phyloP scores from a whole-genome alignment of 495 filamentous ascomycete species.

The Letharia columbiana region DNA sequence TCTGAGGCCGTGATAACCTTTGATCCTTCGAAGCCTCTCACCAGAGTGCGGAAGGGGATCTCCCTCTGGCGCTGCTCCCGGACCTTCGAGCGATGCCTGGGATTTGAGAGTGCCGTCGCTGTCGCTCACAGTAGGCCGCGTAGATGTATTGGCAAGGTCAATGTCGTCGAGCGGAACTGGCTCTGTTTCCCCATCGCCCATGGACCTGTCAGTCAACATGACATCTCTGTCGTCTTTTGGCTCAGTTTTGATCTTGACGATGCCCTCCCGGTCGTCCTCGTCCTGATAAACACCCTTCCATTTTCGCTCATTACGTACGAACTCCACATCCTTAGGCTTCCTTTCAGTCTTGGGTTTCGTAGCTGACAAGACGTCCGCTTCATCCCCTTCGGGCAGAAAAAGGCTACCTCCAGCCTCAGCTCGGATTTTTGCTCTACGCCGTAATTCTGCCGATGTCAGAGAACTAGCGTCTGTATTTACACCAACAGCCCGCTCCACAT shows the following conservation, averaged over 20 bases:
- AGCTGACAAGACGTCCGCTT: conserved; percentile 2
- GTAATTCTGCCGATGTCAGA: conserved; percentile 37
- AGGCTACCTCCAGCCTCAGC: conserved; percentile 20
- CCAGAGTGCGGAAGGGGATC: background rate
- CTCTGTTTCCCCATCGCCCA: conserved; percentile 6
- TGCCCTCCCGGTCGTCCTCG: conserved; percentile 22
- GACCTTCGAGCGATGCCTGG: background rate
- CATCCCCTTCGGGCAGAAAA: conserved; percentile 19
- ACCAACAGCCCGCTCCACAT: conserved; percentile 41
- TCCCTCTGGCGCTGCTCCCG: background rate
- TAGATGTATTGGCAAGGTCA: background rate
- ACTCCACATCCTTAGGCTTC: conserved; percentile 29
- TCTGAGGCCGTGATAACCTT: background rate
- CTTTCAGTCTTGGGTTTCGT: conserved; percentile 13
- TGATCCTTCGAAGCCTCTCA: background rate
- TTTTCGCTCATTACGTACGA: conserved; percentile 23
- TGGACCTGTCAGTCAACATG: conserved; percentile 31
- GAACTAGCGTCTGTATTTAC: conserved; percentile 47
- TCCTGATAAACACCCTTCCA: conserved; percentile 30
- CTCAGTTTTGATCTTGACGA: conserved; percentile 37
- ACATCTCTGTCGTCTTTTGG: conserved; percentile 35
- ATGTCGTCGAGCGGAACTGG: background rate
- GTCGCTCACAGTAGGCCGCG: conserved; percentile 2
- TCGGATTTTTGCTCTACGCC: conserved; percentile 32
- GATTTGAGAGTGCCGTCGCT: background rate